Evolutionary conservation across 2,329 filamentous ascomycete genomes (phyloP), one percentile per base, ranked within the genome.

Genomic region (Pseudonectria foliicola): DNA sequence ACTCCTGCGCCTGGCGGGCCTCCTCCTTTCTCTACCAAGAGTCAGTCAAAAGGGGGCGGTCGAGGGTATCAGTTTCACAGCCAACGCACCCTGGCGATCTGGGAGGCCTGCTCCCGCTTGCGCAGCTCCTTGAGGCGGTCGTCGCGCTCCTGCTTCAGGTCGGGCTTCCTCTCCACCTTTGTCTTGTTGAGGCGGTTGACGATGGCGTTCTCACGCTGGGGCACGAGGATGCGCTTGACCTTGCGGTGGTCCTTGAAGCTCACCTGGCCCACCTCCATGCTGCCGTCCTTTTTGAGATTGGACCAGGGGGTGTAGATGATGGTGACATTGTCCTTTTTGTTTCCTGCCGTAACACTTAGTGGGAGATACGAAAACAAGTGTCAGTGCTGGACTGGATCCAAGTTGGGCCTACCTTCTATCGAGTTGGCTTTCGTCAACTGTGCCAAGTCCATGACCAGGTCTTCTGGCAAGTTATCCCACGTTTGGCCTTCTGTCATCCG

Each of bases 131-230:
- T 79, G 40, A 82, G 63, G 27, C 77, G 75, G 32, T 86, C 83
- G 36, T 94, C 88, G 56, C 82, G 85, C 66, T 95, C 89, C 55
- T 82, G 77, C 39, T 73, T 70, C 10, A 98, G 66, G 56, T 96
- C 86, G 0, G 90, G 88, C 57, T 81, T 86, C 60, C 81, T 85
- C 66, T 96, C 90, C 24, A 85, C 77, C 49, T 83, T 87, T 25
- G 92, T 98, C 73, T 96, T 98, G 69, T 95, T 96, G 46, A 98
- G 76, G n/a, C 92, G 80, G 66, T 98, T 98, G 66, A 98, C 78
- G 53, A 95, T 87, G 32, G 80, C 67, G 60, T 98, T 98, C 58
- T 93, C 85, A 34, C 90, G 77, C 55, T 81, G 73, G 10, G 78
- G 61, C 12, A 98, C 84, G 38, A 93, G 77, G 38, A 95, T 68